A percentile compares a stretch with the other conserved stretches of the same genome.
Conservation (phyloP, 202 grass and related monocot genomes). For the Zizania palustris region DNA sequence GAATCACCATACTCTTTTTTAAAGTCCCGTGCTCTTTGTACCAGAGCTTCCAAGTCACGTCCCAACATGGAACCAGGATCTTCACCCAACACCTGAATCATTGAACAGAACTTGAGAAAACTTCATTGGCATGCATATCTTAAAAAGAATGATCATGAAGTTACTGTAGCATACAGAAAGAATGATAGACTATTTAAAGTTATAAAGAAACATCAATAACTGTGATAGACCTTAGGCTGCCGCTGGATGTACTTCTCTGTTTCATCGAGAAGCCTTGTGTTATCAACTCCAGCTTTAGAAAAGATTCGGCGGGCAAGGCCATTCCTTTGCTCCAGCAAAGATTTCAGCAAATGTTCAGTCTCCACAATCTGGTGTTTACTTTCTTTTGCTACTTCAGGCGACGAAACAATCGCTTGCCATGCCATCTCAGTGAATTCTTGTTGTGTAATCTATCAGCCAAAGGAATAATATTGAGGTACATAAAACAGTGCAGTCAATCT, state of each 20-base stretch:
- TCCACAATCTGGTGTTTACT: slow-evolving; percentile 99
- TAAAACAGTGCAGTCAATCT: background rate
- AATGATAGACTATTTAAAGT: background rate
- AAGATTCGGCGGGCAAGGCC: slow-evolving; percentile 95
- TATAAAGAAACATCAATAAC: background rate
- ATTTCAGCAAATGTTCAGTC: slow-evolving; percentile 94
- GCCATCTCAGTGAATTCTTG: slow-evolving; percentile 99
- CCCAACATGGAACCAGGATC: slow-evolving; percentile 91
- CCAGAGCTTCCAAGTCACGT: slow-evolving; percentile 85
- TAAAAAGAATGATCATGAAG: background rate
- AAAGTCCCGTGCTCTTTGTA: slow-evolving; percentile 86
- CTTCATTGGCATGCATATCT: background rate
- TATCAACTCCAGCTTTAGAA: slow-evolving; percentile 91
- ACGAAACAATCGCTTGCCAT: slow-evolving; percentile 86
- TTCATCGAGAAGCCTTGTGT: slow-evolving; percentile 88
- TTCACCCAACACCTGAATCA: slow-evolving; percentile 83
- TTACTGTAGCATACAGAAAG: background rate
- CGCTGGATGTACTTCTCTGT: slow-evolving; percentile 91
- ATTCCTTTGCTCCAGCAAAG: slow-evolving; percentile 93
- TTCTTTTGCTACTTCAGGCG: slow-evolving; percentile 89
- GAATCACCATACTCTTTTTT: slow-evolving; percentile 96
- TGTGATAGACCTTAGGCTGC: slow-evolving; percentile 76
- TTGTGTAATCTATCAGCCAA: slow-evolving; percentile 65
- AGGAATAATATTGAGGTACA: background rate
- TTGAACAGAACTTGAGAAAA: background rate